Base-by-base conservation (phyloP, 495 filamentous ascomycete genomes). In the Penicillium macrosclerotiorum region DNA sequence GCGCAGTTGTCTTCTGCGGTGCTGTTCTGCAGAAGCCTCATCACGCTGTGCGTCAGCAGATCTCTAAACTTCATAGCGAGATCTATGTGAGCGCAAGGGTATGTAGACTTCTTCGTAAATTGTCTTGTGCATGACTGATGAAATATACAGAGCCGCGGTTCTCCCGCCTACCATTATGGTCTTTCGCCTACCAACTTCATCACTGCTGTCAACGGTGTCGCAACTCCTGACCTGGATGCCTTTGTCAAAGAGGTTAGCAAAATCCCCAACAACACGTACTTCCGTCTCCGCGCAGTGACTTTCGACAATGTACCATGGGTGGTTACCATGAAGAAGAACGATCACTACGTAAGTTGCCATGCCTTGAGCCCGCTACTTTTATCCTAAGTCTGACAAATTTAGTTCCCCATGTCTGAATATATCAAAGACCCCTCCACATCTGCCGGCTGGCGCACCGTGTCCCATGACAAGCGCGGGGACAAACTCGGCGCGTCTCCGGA, bases 261-360 rank as follows among this genome's bases (percentile, higher is more conserved):
- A 63, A 95, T 99, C 55, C 87, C 87, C 0, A 90, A 99, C 54
- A 97, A 97, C 64, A 93, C 88, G 3, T 99, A 98, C 71, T 96
- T 98, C 82, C 81, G 94, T 17, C 75, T 99, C 11, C 85, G 87
- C 49, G 88, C 91, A 8, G 87, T 96, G 60, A 97, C 93, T 2
- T 99, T 97, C 58, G 93, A 99, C 62, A 94, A 93, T 51, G 90
- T 97, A 12, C 92, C 90, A 11, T 99, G 91, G 86, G 88, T 97
- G 18, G 87, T 93, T 14, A 96, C 92, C 19, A 96, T 99, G 84
- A 99, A 99, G 82, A 99, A 99, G 82, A 94, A 95, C 63, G 94
- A 99, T 64, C 93, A 99, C 67, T 99, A 99, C 62, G 77, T 81
- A 57, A 65, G 73, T 60, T 6, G 27, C 33, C 20, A 3, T 35